Percentiles rank a stretch among this genome's conserved stretches.
Conservation (phyloP, 2,329 filamentous ascomycete species). For the Macrophomina tecta region DNA sequence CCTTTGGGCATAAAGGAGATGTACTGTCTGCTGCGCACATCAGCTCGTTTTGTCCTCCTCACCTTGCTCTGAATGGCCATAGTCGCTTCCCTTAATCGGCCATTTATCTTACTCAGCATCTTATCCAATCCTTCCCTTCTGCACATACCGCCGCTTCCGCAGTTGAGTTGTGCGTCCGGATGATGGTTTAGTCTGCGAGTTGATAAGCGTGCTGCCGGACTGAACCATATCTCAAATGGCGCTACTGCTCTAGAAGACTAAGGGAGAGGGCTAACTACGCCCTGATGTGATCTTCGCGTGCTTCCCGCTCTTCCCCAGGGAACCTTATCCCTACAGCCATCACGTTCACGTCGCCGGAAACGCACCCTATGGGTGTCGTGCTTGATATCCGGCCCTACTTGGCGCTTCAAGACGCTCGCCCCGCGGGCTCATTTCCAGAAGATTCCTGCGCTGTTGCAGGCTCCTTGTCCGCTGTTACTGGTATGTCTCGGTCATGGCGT, state of each 20-base stretch:
- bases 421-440: conserved; percentile 2
- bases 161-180: neutral
- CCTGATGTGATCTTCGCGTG: neutral
- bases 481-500: neutral
- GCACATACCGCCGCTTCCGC: conserved; percentile 2
- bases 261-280: neutral
- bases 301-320: neutral
- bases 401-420: neutral
- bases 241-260: neutral
- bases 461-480: neutral
- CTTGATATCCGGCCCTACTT: neutral
- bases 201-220: neutral
- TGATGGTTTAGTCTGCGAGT: neutral
- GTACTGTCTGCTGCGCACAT: conserved; percentile 7
- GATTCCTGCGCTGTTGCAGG: neutral
- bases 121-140: neutral
- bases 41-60: neutral
- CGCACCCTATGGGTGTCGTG: neutral
- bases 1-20: conserved; percentile 11
- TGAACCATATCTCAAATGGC: neutral
- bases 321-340: neutral
- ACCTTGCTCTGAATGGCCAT: neutral
- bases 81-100: neutral
- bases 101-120: neutral
- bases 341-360: neutral